Evolutionary conservation across 169 alveolate genomes (phyloP).

Genomic region (Hepatocystis sp.): DNA sequence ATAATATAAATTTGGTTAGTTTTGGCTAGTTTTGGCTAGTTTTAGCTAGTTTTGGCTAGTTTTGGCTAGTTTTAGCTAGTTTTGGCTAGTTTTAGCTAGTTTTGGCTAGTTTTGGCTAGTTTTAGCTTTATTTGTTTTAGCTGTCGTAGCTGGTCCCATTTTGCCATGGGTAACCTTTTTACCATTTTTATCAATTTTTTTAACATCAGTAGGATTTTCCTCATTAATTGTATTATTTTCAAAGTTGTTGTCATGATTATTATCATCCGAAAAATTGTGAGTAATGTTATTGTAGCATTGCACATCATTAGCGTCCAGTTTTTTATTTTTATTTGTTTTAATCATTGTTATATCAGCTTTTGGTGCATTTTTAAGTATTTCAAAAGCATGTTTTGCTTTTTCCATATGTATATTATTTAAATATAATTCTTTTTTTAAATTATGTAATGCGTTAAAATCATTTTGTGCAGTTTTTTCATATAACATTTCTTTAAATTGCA

Average conservation of each 20-base stretch:
- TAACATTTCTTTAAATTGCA: constrained; percentile 72
- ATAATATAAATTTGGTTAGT: too few relatives aligned
- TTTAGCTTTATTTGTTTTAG: too few relatives aligned
- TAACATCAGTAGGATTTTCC: constrained; percentile 19
- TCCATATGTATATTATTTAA: constrained; percentile 70
- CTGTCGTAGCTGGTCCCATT: too few relatives aligned
- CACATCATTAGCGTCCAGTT: too few relatives aligned
- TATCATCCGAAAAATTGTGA: constrained; percentile 23
- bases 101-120: too few relatives aligned
- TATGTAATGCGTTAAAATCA: constrained; percentile 39
- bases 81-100: too few relatives aligned
- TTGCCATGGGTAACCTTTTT: too few relatives aligned
- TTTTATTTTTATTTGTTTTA: neutral
- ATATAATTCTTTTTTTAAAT: constrained; percentile 66
- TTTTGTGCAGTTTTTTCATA: constrained; percentile 60
- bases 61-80: too few relatives aligned
- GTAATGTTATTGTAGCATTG: constrained; percentile 3
- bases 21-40: too few relatives aligned
- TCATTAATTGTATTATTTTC: constrained; percentile 6
- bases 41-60: too few relatives aligned
- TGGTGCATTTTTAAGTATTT: constrained; percentile 42
- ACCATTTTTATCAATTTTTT: too few relatives aligned
- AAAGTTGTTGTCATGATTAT: constrained; percentile 24
- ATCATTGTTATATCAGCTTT: constrained; percentile 5
- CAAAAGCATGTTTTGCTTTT: constrained; percentile 74